These are phyloP conservation scores for Clarireedia homoeocarpa DNA, from an alignment of 2,329 filamentous ascomycete species.

Conservation along the genomic window DNA sequence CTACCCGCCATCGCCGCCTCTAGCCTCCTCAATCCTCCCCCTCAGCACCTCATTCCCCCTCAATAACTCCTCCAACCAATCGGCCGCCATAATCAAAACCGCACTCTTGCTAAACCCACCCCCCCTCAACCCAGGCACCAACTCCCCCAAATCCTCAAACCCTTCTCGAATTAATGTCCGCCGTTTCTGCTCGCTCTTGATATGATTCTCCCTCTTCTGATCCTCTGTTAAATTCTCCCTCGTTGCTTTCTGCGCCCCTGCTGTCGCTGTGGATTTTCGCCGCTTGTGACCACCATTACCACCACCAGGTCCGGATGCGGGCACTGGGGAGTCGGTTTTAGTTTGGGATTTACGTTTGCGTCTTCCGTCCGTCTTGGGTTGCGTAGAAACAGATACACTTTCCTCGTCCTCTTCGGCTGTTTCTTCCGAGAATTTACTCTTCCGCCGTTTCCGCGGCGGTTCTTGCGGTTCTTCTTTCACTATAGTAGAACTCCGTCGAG, in stretches of 20 bases:
- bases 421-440: constrained; percentile 41
- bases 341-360: constrained; percentile 28
- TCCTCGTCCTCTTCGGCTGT: constrained; percentile 37
- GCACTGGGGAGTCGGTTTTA: constrained; percentile 20
- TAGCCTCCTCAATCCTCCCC: constrained; percentile 35
- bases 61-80: constrained; percentile 69
- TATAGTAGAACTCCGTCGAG: not conserved
- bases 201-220: constrained; percentile 80
- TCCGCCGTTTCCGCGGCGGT: constrained; percentile 45
- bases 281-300: constrained; percentile 31
- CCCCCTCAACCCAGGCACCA: constrained; percentile 67
- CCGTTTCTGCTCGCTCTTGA: constrained; percentile 79
- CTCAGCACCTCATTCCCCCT: constrained; percentile 57
- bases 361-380: constrained; percentile 21
- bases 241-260: constrained; percentile 35
- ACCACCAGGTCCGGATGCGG: constrained; percentile 3
- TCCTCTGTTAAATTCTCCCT: constrained; percentile 64
- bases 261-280: constrained; percentile 39
- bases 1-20: not conserved
- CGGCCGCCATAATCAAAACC: constrained; percentile 65
- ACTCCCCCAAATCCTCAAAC: constrained; percentile 68
- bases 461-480: constrained; percentile 31
- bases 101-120: constrained; percentile 79
- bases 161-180: constrained; percentile 72
- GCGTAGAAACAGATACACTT: constrained; percentile 14